Evolutionary conservation across 2,329 filamentous ascomycete genomes (phyloP), one percentile per base, ranked within the genome.

Genomic region (Fusarium coicis): DNA sequence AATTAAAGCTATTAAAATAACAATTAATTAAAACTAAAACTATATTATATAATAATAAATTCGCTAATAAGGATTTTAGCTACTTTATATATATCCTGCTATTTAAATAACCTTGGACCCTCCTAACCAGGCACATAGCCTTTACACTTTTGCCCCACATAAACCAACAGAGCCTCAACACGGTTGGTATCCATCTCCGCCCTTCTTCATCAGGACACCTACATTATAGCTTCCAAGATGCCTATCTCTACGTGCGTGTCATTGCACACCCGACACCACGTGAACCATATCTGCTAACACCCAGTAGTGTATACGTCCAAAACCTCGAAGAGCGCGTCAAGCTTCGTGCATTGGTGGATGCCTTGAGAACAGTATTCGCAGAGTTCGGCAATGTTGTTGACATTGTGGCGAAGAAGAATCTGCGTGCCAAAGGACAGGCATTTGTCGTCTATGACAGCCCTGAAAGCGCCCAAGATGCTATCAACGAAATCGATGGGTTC

Each of bases 321-420:
- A 98, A 98, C 81, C 91, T 99, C 66, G 94, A 98, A 84, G 96
- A 98, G 86, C 91, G 93, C 80, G 91, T 97, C 83, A 97, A 97
- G 82, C 87, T 93, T 65, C 92, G 95, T 39, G 84, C 90, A 15
- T 87, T 98, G 60, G 93, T 92, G 74, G 89, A 92, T 74, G 89
- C 93, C 0, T 87, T 99, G 21, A 85, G 84, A 28, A 90, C 92
- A 72, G 88, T 98, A 78, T 98, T 98, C 84, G 91, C 91, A 72
- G 93, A 97, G 82, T 98, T 96, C 83, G 96, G 96, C 72, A 91
- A 87, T 64, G 90, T 97, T 69, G 84, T 97, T 76, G 95, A 97
- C 72, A 90, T 97, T 57, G 89, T 97, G 67, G 93, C 93, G 49
- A 97, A 97, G 85, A 94, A 90, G 73, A 98, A 97, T 81, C 83